Evolutionary conservation across 352 stramenopile genomes (phyloP).

Genomic region (Phytophthora crassamura): DNA sequence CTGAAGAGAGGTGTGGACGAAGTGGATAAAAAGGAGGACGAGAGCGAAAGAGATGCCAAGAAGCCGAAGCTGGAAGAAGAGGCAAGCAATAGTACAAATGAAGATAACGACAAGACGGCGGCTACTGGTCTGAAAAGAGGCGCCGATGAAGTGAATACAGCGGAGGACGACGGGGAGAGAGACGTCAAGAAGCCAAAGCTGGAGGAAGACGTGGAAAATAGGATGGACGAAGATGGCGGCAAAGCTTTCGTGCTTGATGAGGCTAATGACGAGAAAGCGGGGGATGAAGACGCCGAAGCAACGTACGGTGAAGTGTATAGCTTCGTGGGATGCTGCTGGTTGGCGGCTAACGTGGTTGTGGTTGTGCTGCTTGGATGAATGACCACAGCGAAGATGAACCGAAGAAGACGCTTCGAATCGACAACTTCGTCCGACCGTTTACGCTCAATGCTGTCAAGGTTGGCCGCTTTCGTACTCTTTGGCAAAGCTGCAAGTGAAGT

Average conservation of each 20-base stretch:
- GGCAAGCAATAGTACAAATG: slow-evolving; percentile 14
- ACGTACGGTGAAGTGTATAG: slow-evolving; percentile 10
- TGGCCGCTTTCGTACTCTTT: background rate
- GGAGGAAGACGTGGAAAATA: slow-evolving; percentile 2
- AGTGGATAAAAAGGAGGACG: slow-evolving; percentile 11
- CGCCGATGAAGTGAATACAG: slow-evolving; percentile 6
- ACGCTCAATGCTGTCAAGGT: slow-evolving; percentile 82
- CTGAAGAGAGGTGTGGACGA: slow-evolving; percentile 24
- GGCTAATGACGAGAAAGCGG: slow-evolving; percentile 11
- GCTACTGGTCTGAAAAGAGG: slow-evolving; percentile 19
- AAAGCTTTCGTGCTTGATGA: slow-evolving; percentile 7
- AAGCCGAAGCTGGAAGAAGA: slow-evolving; percentile 22
- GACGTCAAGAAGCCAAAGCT: slow-evolving; percentile 29
- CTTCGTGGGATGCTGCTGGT: background rate
- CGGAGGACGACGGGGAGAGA: slow-evolving; percentile 1
- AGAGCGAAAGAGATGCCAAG: slow-evolving; percentile 7
- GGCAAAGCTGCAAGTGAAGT: background rate
- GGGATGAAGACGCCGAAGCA: slow-evolving; percentile 6
- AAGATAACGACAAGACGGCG: slow-evolving; percentile 18
- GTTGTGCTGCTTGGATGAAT: background rate
- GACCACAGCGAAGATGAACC: slow-evolving; percentile 10
- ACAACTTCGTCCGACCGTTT: slow-evolving; percentile 81
- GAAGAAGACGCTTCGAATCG: slow-evolving; percentile 55
- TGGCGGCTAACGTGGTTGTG: slow-evolving; percentile 1
- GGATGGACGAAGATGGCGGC: slow-evolving; percentile 22